phyloP scores from a whole-genome alignment of 2,329 filamentous ascomycete species.

The Talaromyces pinophilus region DNA sequence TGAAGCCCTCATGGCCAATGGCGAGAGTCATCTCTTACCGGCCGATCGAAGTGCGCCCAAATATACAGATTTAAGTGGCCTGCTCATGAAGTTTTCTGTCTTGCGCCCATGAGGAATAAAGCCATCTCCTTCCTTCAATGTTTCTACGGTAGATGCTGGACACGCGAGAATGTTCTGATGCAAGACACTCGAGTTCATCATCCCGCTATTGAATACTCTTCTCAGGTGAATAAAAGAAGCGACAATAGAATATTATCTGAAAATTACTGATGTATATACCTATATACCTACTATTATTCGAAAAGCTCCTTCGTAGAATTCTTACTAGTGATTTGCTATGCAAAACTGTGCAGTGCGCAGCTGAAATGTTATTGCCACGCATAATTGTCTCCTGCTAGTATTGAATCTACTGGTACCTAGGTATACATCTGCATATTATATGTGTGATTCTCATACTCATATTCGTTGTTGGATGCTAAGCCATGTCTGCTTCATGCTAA shows the following conservation, averaged over 20 bases:
- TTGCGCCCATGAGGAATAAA: neutral
- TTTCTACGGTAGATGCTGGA: neutral
- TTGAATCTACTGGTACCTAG: neutral
- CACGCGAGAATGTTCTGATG: neutral
- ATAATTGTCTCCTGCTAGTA: neutral
- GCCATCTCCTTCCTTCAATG: no score
- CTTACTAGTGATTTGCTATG: neutral
- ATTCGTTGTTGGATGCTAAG: no score
- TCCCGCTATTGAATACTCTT: neutral
- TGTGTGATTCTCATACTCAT: no score
- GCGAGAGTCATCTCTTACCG: slow-evolving; percentile 33
- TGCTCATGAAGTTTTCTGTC: neutral
- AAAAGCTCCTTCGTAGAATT: neutral
- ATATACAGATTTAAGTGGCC: slow-evolving; percentile 24
- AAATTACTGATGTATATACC: neutral
- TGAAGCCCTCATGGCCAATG: slow-evolving; percentile 35
- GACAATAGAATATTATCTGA: neutral
- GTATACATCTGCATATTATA: no score
- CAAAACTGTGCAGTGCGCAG: neutral
- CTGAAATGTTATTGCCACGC: neutral
- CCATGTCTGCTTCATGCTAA: no score
- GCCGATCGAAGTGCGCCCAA: slow-evolving; percentile 29
- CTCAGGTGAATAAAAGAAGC: neutral
- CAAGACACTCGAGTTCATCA: neutral
- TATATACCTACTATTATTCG: neutral